Evolutionary conservation across 2,329 filamentous ascomycete genomes (phyloP).

Genomic region (Epichloe hybrida): DNA sequence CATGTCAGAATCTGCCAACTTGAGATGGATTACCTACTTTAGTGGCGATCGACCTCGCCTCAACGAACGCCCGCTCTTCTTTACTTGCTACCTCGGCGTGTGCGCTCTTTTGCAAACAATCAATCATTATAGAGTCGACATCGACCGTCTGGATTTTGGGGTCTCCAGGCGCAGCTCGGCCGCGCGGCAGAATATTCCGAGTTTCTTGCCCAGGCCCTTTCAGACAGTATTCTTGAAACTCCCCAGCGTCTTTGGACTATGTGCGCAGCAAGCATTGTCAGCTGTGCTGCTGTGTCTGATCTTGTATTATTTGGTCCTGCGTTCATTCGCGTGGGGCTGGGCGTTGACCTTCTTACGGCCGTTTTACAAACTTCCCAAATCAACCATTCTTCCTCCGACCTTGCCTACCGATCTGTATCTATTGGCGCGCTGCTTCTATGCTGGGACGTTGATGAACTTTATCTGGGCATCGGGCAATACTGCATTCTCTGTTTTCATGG

Average conservation of each 20-base stretch:
- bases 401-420: slow-evolving; percentile 45
- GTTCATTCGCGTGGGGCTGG: slow-evolving; percentile 52
- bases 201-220: slow-evolving; percentile 17
- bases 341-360: slow-evolving; percentile 57
- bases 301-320: slow-evolving; percentile 49
- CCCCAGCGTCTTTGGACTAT: slow-evolving; percentile 23
- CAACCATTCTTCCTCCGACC: slow-evolving; percentile 46
- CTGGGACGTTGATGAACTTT: slow-evolving; percentile 53
- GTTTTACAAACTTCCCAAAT: slow-evolving; percentile 63
- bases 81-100: slow-evolving; percentile 55
- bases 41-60: slow-evolving; percentile 59
- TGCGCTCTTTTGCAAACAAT: slow-evolving; percentile 58
- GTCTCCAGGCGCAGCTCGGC: slow-evolving; percentile 11
- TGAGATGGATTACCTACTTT: slow-evolving; percentile 61
- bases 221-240: slow-evolving; percentile 25
- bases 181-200: slow-evolving; percentile 11
- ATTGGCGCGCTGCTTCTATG: slow-evolving; percentile 40
- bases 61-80: slow-evolving; percentile 77
- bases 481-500: slow-evolving; percentile 69
- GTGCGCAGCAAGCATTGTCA: slow-evolving; percentile 26
- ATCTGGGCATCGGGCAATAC: slow-evolving; percentile 68
- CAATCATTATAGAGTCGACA: slow-evolving; percentile 58
- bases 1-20: slow-evolving; percentile 40
- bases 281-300: slow-evolving; percentile 34
- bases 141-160: slow-evolving; percentile 47